phyloP scores from a whole-genome alignment of 2,329 filamentous ascomycete species.

The Fusarium siculi region DNA sequence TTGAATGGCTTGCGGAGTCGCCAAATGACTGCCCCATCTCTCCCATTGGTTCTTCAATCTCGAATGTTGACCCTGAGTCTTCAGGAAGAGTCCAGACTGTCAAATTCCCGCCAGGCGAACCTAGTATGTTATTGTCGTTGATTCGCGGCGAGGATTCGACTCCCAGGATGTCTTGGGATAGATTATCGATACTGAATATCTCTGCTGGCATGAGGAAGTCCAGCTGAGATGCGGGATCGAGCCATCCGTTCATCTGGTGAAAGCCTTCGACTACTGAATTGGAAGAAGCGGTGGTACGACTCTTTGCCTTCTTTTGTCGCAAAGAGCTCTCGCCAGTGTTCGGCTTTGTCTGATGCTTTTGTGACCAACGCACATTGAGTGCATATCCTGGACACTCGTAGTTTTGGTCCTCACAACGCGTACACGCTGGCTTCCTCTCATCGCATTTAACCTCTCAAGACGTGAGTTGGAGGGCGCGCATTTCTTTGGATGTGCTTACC shows the following conservation, averaged over 20 bases:
- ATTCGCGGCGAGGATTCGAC: neutral
- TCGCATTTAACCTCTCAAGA: conserved; percentile 5
- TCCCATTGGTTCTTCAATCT: neutral
- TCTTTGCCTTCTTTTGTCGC: neutral
- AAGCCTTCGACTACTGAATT: neutral
- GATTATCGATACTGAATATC: neutral
- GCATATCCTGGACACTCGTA: conserved; percentile 1
- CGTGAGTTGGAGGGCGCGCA: neutral
- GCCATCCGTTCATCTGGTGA: neutral
- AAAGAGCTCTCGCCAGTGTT: neutral
- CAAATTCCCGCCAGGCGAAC: neutral
- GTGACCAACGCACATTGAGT: conserved; percentile 1
- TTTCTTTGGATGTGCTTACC: neutral
- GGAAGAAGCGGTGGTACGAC: neutral
- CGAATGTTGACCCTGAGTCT: neutral
- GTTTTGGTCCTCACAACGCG: neutral
- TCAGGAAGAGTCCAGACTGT: neutral
- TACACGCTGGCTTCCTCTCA: neutral
- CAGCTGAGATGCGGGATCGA: neutral
- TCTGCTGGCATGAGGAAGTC: neutral
- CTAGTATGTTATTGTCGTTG: neutral
- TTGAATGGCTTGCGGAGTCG: rapidly evolving
- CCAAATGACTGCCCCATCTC: rapidly evolving
- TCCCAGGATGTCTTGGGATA: neutral
- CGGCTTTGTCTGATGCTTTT: neutral